Evolutionary conservation across 257 asterid genomes (phyloP), one percentile per base, ranked within the genome.

Genomic region (Jacaranda copaia): DNA sequence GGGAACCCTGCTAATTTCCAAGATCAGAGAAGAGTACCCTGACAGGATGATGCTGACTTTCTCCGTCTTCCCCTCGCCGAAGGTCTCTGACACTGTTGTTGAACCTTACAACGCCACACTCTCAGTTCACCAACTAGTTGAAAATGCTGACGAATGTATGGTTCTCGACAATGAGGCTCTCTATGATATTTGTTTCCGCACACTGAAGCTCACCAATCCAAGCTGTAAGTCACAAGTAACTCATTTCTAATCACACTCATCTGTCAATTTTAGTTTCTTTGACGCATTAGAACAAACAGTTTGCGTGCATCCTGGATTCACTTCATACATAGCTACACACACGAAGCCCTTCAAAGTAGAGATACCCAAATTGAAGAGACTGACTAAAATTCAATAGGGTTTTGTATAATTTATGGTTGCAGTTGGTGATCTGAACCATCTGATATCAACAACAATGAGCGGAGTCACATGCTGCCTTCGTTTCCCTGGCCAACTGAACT

Each of bases 111-210:
- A 86, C 45, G 88, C 88, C 55, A 86, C 90, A 0, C 88, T 86
- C 51, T 86, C 86, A 0, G 86, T 86, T 36, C 90, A 86, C 65
- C 88, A 86, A 70, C 79, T 86, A 8, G 86, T 86, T 2, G 90
- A 86, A 63, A 86, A 86, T 61, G 90, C 90, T 14, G 90, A 86
- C 55, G 88, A 86, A 55, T 86, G 90, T 71, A 86, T 86, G 90
- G 90, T 83, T 43, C 32, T 25, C 32, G 32, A 25, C 32, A 25
- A 25, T 25, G 32, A 25, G 32, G 32, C 32, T 25, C 32, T 86
- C 8, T 86, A 86, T 12, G 89, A 86, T 74, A 86, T 86, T 63
- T 86, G 89, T 38, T 83, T 86, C 84, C 82, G 86, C 61, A 86
- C 89, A 9, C 87, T 86, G 40, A 86, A 86, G 79, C 89, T 86